phyloP scores from a whole-genome alignment of 352 stramenopile genomes.

The Albugo laibachii region DNA sequence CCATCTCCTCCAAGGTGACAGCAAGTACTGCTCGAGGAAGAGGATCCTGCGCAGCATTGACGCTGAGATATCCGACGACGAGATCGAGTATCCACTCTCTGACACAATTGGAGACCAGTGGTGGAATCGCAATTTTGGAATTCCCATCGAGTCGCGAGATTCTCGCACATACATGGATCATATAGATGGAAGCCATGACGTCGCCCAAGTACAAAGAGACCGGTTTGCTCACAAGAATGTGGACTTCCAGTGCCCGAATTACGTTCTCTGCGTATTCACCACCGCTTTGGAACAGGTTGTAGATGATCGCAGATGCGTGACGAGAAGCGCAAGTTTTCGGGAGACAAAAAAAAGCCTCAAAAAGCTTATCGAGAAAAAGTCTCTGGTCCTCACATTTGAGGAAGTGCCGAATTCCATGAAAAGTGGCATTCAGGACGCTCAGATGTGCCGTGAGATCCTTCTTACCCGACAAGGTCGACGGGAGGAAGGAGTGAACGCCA shows the following conservation, averaged over 20 bases:
- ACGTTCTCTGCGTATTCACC: conserved; percentile 18
- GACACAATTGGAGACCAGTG: neutral
- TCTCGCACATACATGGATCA: conserved; percentile 34
- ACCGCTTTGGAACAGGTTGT: conserved; percentile 24
- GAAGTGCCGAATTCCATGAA: conserved; percentile 42
- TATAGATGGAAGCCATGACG: conserved; percentile 35
- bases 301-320: conserved; percentile 32
- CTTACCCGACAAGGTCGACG: conserved; percentile 8
- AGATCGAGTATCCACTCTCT: neutral
- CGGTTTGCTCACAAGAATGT: conserved; percentile 24
- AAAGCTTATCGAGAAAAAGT: conserved; percentile 24
- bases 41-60: too few species aligned
- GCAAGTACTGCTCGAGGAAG: conserved; percentile 17
- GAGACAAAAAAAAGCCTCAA: conserved; percentile 31
- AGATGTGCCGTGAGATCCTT: conserved; percentile 35
- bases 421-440: conserved; percentile 21
- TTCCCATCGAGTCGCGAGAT: conserved; percentile 18
- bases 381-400: conserved; percentile 8
- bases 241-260: conserved; percentile 24
- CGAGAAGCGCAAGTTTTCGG: conserved; percentile 17
- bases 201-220: conserved; percentile 29
- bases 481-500: neutral
- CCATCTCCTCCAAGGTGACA: conserved; percentile 30
- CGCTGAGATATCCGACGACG: neutral
- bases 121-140: too few species aligned